A percentile compares a stretch with the other conserved stretches of the same genome.
phyloP scores from a whole-genome alignment of 768 basidiomycete genomes.

The Boletus rubroflammeus region DNA sequence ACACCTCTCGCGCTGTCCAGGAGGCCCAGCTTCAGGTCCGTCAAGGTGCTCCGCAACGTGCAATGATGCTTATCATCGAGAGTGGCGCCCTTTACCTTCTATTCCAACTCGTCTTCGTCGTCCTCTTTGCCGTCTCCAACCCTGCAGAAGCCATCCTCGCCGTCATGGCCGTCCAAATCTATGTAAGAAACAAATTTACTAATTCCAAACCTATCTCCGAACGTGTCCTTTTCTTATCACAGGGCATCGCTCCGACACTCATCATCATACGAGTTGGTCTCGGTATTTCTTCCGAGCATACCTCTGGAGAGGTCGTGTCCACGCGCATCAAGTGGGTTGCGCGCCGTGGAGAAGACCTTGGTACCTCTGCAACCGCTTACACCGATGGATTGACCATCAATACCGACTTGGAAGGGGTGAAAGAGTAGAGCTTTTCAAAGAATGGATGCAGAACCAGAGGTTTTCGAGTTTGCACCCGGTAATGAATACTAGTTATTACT shows the following conservation, averaged over 20 bases:
- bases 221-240: neutral
- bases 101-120: conserved; percentile 39
- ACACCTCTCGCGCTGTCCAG: conserved; percentile 13
- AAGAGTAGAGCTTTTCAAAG: neutral
- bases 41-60: conserved; percentile 20
- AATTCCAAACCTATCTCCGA: neutral
- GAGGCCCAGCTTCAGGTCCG: conserved; percentile 10
- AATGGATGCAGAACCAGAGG: neutral
- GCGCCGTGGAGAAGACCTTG: conserved; percentile 9
- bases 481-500: neutral
- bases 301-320: conserved; percentile 11
- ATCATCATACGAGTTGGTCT: conserved; percentile 35
- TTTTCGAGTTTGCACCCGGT: neutral
- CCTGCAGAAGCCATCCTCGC: conserved; percentile 36
- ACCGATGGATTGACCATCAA: conserved; percentile 17
- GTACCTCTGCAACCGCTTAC: conserved; percentile 17
- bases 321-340: conserved; percentile 25
- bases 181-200: conserved; percentile 29
- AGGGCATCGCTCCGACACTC: conserved; percentile 36
- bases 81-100: conserved; percentile 39
- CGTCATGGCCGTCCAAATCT: conserved; percentile 39
- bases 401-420: conserved; percentile 20
- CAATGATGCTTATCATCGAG: conserved; percentile 37
- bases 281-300: conserved; percentile 28
- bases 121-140: conserved; percentile 33